Percentiles rank a stretch among this genome's conserved stretches.
Conservation (phyloP, 768 basidiomycete genomes). For the Sarcomyxa edulis region DNA sequence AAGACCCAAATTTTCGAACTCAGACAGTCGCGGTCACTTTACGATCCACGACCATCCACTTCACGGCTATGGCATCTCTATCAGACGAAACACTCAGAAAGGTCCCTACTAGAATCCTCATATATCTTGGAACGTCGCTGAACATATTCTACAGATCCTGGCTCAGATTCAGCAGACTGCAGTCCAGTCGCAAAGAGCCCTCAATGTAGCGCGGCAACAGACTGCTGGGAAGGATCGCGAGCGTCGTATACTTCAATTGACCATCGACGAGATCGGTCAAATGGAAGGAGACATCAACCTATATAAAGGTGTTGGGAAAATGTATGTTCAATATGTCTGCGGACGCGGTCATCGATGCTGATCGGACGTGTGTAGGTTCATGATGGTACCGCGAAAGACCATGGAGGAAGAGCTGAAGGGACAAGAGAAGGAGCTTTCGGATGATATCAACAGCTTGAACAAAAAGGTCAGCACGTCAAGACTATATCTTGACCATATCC, state of each 20-base stretch:
- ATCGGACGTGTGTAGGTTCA: constrained; percentile 57
- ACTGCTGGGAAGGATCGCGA: constrained; percentile 80
- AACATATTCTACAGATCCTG: constrained; percentile 56
- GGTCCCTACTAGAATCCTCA: constrained; percentile 32
- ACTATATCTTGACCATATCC: constrained; percentile 1
- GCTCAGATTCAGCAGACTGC: constrained; percentile 92
- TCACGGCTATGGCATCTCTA: constrained; percentile 44
- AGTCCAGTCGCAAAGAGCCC: constrained; percentile 75
- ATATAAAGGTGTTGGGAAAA: constrained; percentile 95
- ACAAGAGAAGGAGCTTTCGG: constrained; percentile 79
- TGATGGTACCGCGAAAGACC: constrained; percentile 74
- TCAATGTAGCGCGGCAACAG: constrained; percentile 73
- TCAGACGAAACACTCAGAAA: constrained; percentile 82
- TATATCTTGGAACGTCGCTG: no score
- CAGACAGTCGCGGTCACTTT: constrained; percentile 1
- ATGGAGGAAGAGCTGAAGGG: constrained; percentile 73
- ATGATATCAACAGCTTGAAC: constrained; percentile 74
- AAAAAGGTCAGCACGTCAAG: constrained; percentile 66
- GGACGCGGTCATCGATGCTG: background rate
- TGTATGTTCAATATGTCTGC: constrained; percentile 45
- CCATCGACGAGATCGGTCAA: constrained; percentile 73
- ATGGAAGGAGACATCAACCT: constrained; percentile 73
- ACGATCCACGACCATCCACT: constrained; percentile 9
- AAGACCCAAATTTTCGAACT: constrained; percentile 23
- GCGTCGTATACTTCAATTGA: constrained; percentile 83